These are phyloP conservation scores for Gyromitra esculenta DNA, from an alignment of 2,329 filamentous ascomycete genomes.

Conservation along the genomic window DNA sequence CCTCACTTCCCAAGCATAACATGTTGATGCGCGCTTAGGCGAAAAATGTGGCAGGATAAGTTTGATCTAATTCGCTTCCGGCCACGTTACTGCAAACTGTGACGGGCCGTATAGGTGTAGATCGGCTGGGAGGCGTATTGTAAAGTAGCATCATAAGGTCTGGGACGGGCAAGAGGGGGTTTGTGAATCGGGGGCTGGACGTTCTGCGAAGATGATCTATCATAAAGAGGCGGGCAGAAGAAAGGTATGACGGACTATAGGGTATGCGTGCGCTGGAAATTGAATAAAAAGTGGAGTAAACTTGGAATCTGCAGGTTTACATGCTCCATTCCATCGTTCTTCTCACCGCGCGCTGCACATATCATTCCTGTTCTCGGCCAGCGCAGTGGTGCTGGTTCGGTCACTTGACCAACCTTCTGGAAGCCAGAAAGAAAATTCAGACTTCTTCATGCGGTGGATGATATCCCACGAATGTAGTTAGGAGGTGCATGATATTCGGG, in stretches of 20 bases:
- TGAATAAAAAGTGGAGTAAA: conserved; percentile 48
- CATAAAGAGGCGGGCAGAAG: conserved; percentile 44
- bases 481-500: conserved; percentile 47
- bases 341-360: conserved; percentile 46
- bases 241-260: conserved; percentile 42
- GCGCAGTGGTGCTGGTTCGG: conserved; percentile 47
- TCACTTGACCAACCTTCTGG: conserved; percentile 54
- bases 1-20: conserved; percentile 42
- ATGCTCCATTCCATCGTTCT: conserved; percentile 40
- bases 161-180: conserved; percentile 36
- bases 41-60: conserved; percentile 48
- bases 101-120: conserved; percentile 54
- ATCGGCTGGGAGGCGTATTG: conserved; percentile 49
- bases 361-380: conserved; percentile 46
- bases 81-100: conserved; percentile 54
- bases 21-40: conserved; percentile 48
- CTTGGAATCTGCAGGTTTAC: conserved; percentile 52
- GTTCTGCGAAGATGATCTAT: conserved; percentile 49
- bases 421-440: conserved; percentile 46
- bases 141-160: conserved; percentile 41
- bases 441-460: conserved; percentile 39
- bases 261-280: conserved; percentile 47
- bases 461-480: conserved; percentile 34
- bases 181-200: conserved; percentile 43
- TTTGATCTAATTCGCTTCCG: conserved; percentile 50